Evolutionary conservation across 202 grass and related monocot species (phyloP).

Genomic region (Saccharum hybrid): DNA sequence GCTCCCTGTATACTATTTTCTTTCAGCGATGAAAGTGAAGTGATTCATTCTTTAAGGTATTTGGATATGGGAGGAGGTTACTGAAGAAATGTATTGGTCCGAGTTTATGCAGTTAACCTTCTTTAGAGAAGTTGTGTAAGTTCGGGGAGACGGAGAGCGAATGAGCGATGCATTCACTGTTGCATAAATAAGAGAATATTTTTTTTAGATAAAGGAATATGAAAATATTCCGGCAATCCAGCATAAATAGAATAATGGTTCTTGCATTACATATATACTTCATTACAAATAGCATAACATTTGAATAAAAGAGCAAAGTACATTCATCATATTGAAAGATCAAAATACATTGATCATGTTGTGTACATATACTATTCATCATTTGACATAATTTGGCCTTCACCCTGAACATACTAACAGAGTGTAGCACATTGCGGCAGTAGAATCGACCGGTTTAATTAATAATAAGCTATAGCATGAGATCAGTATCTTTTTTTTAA

Average conservation of each 20-base stretch:
- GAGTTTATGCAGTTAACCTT: background rate
- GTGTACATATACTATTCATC: background rate
- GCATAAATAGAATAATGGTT: background rate
- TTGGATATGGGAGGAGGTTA: background rate
- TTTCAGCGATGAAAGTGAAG: background rate
- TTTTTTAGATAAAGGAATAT: background rate
- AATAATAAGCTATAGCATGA: background rate
- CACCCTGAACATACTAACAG: background rate
- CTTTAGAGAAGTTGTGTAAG: background rate
- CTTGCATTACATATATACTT: background rate
- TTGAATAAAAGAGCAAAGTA: constrained; percentile 16
- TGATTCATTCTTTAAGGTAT: background rate
- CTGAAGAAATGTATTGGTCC: background rate
- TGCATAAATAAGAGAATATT: background rate
- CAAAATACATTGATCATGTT: constrained; percentile 23
- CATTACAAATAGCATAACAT: constrained; percentile 1
- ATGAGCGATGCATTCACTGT: background rate
- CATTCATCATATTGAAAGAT: constrained; percentile 25
- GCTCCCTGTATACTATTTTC: background rate
- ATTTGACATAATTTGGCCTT: background rate
- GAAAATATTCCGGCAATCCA: background rate
- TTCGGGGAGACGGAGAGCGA: background rate
- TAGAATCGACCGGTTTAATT: background rate
- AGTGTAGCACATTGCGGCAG: background rate
- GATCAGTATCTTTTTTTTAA: background rate